Conservation (phyloP, 2,329 filamentous ascomycete species). For the Claviceps quebecensis region DNA sequence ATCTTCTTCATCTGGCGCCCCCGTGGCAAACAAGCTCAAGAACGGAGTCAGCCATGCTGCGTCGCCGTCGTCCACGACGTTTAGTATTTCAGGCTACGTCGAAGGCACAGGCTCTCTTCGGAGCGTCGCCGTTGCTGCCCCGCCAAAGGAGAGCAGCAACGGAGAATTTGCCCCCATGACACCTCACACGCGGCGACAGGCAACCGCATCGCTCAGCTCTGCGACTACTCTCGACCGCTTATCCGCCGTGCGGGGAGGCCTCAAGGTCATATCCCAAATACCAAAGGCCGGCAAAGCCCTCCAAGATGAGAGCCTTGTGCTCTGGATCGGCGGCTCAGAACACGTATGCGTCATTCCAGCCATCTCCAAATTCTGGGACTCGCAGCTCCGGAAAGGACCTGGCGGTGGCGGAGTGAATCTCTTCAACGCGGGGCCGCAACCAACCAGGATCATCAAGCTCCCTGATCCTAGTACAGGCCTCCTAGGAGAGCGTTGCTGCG, state of each 20-base stretch:
- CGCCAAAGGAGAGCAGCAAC: constrained; percentile 22
- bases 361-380: constrained; percentile 44
- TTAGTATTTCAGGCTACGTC: constrained; percentile 43
- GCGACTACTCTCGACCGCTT: constrained; percentile 35
- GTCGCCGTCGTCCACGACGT: constrained; percentile 44
- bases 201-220: constrained; percentile 29
- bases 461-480: constrained; percentile 38
- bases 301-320: constrained; percentile 38
- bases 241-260: constrained; percentile 35
- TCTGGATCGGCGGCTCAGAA: constrained; percentile 44
- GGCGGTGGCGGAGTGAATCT: constrained; percentile 40
- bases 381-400: constrained; percentile 36
- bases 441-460: constrained; percentile 41
- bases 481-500: constrained; percentile 42
- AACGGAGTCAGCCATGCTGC: constrained; percentile 43
- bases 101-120: constrained; percentile 45
- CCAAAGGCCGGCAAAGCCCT: constrained; percentile 24
- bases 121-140: constrained; percentile 17
- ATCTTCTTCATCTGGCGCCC: constrained; percentile 21
- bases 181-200: constrained; percentile 43
- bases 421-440: constrained; percentile 37
- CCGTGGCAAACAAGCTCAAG: constrained; percentile 35
- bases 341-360: constrained; percentile 43
- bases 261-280: constrained; percentile 34
- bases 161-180: constrained; percentile 51